A percentile compares a stretch with the other conserved stretches of the same genome.
These are phyloP conservation scores for Myrica gale DNA, from an alignment of 306 rosid species.

Conservation along the genomic window DNA sequence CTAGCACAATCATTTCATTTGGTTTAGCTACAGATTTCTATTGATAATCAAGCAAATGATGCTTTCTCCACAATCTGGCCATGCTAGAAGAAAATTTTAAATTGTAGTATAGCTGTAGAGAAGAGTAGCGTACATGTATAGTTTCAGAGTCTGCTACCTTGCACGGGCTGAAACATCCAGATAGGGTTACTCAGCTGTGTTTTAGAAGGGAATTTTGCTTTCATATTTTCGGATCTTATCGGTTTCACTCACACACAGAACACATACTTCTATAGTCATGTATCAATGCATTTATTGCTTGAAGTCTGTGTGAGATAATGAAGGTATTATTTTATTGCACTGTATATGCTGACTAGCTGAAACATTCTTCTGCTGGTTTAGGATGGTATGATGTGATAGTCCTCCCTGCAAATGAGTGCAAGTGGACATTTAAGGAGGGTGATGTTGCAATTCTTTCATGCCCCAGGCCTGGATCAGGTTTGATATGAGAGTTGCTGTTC, in stretches of 20 bases:
- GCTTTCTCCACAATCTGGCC: constrained; percentile 7
- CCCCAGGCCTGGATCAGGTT: constrained; percentile 96
- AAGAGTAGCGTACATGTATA: neutral
- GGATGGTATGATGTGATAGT: constrained; percentile 97
- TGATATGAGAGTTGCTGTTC: constrained; percentile 24
- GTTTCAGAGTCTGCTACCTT: neutral
- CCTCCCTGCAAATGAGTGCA: constrained; percentile 81
- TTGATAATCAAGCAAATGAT: neutral
- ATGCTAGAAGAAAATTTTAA: neutral
- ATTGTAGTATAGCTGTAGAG: neutral
- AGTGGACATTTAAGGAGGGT: constrained; percentile 98
- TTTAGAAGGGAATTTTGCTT: neutral
- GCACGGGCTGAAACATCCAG: neutral
- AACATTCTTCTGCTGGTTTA: constrained; percentile 35
- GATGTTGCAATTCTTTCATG: constrained; percentile 95
- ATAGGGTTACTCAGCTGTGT: constrained; percentile 1
- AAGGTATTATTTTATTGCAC: neutral
- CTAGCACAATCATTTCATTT: constrained; percentile 7
- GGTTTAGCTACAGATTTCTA: constrained; percentile 2
- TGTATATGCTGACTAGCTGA: constrained; percentile 19
- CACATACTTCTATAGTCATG: neutral
- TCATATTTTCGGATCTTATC: neutral
- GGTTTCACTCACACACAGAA: neutral
- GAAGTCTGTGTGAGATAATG: neutral
- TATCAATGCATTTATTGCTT: neutral